Conservation (phyloP, 2,329 filamentous ascomycete genomes). For the Cercospora sp. region DNA sequence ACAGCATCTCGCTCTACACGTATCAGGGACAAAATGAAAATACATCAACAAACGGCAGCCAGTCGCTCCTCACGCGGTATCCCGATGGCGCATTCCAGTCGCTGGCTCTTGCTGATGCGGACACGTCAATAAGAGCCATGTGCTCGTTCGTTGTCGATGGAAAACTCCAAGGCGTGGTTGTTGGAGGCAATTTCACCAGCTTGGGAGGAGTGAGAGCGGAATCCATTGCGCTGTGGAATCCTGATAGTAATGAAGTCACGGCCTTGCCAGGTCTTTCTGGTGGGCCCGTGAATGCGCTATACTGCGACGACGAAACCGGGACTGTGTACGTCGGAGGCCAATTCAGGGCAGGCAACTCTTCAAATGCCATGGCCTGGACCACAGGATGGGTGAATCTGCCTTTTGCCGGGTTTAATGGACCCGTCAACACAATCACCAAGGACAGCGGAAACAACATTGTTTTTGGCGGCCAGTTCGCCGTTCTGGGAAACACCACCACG, state of each 20-base stretch:
- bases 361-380: constrained; percentile 85
- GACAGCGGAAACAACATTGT: constrained; percentile 79
- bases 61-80: constrained; percentile 75
- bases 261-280: constrained; percentile 72
- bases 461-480: constrained; percentile 88
- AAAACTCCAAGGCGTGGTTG: constrained; percentile 69
- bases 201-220: constrained; percentile 73
- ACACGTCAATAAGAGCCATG: constrained; percentile 85
- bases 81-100: constrained; percentile 81
- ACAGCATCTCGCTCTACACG: constrained; percentile 85
- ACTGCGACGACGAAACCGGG: constrained; percentile 74
- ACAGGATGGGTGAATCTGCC: constrained; percentile 76
- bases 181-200: constrained; percentile 95
- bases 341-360: constrained; percentile 77
- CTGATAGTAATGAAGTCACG: constrained; percentile 66
- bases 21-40: constrained; percentile 76
- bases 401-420: constrained; percentile 93
- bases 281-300: constrained; percentile 77
- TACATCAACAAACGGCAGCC: constrained; percentile 71
- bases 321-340: constrained; percentile 90
- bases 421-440: constrained; percentile 81
- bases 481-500: constrained; percentile 76
- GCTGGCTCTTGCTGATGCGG: constrained; percentile 71
- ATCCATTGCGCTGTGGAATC: constrained; percentile 79
- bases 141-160: constrained; percentile 74